These are phyloP conservation scores for Triticum urartu DNA, from an alignment of 176 grass and related monocot species.

Conservation along the genomic window DNA sequence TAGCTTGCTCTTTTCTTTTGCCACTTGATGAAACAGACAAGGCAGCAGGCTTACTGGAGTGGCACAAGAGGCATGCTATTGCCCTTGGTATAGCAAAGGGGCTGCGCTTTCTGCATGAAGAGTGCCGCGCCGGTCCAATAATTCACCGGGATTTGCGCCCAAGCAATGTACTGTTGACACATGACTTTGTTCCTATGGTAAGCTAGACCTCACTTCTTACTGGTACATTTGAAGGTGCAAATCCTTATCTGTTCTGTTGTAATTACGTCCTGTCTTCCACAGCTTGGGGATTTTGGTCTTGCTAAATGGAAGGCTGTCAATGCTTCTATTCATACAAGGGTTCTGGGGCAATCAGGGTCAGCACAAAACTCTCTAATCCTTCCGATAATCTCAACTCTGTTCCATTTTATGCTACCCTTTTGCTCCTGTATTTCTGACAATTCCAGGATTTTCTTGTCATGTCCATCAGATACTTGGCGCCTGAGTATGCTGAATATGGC, in stretches of 20 bases:
- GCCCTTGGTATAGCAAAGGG: constrained; percentile 78
- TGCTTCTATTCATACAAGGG: constrained; percentile 50
- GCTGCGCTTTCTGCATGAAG: constrained; percentile 63
- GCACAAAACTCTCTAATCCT: constrained; percentile 16
- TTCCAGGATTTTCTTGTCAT: constrained; percentile 7
- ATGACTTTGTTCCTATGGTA: constrained; percentile 81
- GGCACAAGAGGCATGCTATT: constrained; percentile 68
- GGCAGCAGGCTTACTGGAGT: constrained; percentile 52
- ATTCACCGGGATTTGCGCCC: constrained; percentile 79
- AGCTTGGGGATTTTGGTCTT: constrained; percentile 77
- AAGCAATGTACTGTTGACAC: constrained; percentile 69
- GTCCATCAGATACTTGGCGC: constrained; percentile 49
- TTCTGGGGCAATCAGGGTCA: constrained; percentile 64
- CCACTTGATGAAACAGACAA: constrained; percentile 44
- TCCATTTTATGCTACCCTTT: not conserved
- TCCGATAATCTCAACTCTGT: not conserved
- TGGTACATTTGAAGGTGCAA: constrained; percentile 9
- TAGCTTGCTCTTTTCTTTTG: not conserved
- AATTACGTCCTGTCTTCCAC: constrained; percentile 18
- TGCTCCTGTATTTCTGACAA: constrained; percentile 26
- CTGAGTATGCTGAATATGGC: constrained; percentile 66
- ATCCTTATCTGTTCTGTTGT: not conserved
- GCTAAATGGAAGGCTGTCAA: constrained; percentile 63
- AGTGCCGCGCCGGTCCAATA: constrained; percentile 65
- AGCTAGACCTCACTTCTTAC: constrained; percentile 9